Conservation (phyloP, 148 eudicot species). For the Camellia sinensis region DNA sequence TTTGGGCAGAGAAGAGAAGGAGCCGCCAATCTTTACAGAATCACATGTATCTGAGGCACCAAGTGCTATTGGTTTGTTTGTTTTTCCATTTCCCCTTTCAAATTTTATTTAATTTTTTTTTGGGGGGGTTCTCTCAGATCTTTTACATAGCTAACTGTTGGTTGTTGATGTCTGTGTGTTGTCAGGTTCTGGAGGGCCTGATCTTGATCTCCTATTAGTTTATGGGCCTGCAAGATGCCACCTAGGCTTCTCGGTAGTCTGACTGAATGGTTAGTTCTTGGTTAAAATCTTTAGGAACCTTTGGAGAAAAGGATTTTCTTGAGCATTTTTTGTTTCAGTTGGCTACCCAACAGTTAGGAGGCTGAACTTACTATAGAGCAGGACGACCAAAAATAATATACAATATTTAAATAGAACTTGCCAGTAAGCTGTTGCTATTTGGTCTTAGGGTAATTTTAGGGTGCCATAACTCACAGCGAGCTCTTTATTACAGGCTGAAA, state of each 20-base stretch:
- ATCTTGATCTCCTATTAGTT: slow-evolving; percentile 76
- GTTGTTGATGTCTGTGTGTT: not conserved
- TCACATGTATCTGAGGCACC: slow-evolving; percentile 64
- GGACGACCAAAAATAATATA: not conserved
- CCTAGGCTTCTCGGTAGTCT: slow-evolving; percentile 40
- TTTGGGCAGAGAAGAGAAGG: slow-evolving; percentile 35
- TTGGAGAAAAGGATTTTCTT: not conserved
- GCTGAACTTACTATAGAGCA: not conserved
- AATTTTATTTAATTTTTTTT: not conserved
- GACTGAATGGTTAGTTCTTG: not conserved
- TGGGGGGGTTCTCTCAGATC: not conserved
- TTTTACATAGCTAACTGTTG: not conserved
- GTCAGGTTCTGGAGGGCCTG: slow-evolving; percentile 62
- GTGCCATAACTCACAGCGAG: not conserved
- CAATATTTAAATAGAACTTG: not conserved
- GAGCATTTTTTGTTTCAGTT: not conserved
- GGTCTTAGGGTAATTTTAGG: not conserved
- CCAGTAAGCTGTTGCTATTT: not conserved
- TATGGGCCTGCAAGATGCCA: slow-evolving; percentile 88
- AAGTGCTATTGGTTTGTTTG: slow-evolving; percentile 51
- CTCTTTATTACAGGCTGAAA: not conserved
- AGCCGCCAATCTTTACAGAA: slow-evolving; percentile 53
- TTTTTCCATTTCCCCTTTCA: not conserved
- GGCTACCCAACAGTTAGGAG: not conserved
- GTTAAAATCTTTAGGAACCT: not conserved